A percentile compares a stretch with the other conserved stretches of the same genome.
These are phyloP conservation scores for Capillidium heterosporum DNA, from an alignment of 371 early-diverging fungal species.

Conservation along the genomic window DNA sequence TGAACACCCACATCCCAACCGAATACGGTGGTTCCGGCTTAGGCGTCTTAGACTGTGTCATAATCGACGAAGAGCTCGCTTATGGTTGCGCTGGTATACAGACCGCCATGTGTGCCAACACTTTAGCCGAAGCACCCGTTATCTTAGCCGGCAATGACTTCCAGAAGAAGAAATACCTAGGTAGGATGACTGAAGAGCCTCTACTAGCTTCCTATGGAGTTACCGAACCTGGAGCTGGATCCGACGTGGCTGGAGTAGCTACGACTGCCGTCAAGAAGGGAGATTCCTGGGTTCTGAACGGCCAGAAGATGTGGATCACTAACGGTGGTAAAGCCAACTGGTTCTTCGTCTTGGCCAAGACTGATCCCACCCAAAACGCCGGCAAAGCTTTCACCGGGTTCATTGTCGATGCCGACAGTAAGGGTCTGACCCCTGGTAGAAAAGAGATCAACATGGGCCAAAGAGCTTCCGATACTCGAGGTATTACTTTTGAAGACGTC, in stretches of 20 bases:
- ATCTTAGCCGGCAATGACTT: constrained; percentile 68
- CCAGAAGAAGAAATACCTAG: constrained; percentile 83
- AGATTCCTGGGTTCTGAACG: constrained; percentile 60
- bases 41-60: constrained; percentile 76
- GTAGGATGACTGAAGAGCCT: constrained; percentile 74
- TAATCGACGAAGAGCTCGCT: constrained; percentile 91
- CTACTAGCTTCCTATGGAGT: constrained; percentile 74
- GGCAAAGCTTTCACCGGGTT: constrained; percentile 92
- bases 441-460: constrained; percentile 97
- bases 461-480: constrained; percentile 82
- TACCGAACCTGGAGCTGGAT: constrained; percentile 87
- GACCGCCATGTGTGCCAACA: constrained; percentile 93
- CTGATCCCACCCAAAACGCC: constrained; percentile 51
- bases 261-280: constrained; percentile 74
- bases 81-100: constrained; percentile 93
- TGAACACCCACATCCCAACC: constrained; percentile 80
- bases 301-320: constrained; percentile 96
- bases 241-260: constrained; percentile 86
- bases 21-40: constrained; percentile 78
- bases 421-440: constrained; percentile 78
- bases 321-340: constrained; percentile 94
- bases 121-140: constrained; percentile 84
- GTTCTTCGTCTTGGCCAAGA: constrained; percentile 94
- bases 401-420: constrained; percentile 80
- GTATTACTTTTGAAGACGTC: constrained; percentile 89